Evolutionary conservation across 495 filamentous ascomycete species (phyloP), one percentile per base, ranked within the genome.

Genomic region (Parmelia sp.): DNA sequence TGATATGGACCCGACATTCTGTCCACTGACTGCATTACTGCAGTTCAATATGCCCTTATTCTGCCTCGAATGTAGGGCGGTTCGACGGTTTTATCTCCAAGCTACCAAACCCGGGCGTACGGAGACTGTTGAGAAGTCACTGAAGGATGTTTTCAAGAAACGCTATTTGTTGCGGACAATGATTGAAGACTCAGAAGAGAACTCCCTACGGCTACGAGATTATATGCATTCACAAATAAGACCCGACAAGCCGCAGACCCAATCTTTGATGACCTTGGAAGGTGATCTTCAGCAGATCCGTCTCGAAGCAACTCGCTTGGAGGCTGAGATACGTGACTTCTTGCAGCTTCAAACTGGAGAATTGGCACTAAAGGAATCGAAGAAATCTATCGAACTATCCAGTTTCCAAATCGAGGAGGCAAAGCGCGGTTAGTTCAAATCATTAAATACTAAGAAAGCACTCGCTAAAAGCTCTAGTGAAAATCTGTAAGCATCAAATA

Each of bases 351-450:
- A 61, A 36, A 27, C 14, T 51, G 44, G 40, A 4, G 37, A 10
- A 4, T 23, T 37, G 42, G 14, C 60, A 10, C 29, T 61, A 37
- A 2, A 12, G n/a, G 44, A 61, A 14, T 61, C 60, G 17, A 8
- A 33, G 19, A 61, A 21, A 39, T 61, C 60, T 19, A 39, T 61
- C 7, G 60, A 61, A 25, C 25, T 51, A 21, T 61, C 58, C 3
- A 61, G 23, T 27, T 1, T n/a, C 10, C 58, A 61, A n/a, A 61
- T 61, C 9, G 9, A 12, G 0, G 58, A 61, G 21, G 3, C 15
- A 19, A 25, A 35, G 21, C 25, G 58, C 10, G 58, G 37, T 44
- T 31, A 42, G 40, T 56, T 12, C 42, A n/a, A n/a, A n/a, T n/a
- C n/a, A n/a, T 1, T 14, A 23, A 56, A 5, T 21, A 10, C 35